Evolutionary conservation across 176 grass and related monocot species (phyloP), one percentile per base, ranked within the genome.

Genomic region (Eleusine coracana): DNA sequence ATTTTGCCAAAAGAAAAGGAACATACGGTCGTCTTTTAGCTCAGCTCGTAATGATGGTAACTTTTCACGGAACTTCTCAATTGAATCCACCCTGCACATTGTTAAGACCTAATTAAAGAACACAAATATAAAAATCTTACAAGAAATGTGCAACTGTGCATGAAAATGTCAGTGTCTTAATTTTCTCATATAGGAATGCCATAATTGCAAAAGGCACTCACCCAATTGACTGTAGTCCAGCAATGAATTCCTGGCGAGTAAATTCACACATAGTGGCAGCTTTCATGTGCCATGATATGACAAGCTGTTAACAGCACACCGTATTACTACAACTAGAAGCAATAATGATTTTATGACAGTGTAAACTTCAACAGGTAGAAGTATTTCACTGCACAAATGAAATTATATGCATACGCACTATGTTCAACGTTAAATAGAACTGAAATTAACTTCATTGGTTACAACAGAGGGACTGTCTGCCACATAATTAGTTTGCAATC

Each of bases 231-330:
- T 99, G 97, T 51, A 97, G 66, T 64, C 95, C 95, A 87, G 88
- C 81, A 84, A 92, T 77, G 75, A 97, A 97, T 85, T 97, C 95
- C 74, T 97, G 92, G 59, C 38, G 80, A 79, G 95, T 91, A 76
- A 99, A 99, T 87, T 99, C 97, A 90, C 97, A 99, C 97, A 99
- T 99, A 72, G 97, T 99, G 58, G 89, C 93, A 50, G 97, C 97
- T 91, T 96, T 99, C 97, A 99, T 99, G 86, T 99, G 97, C 97
- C 93, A 99, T 72, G 93, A 99, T 87, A 99, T 88, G 80, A 96
- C 97, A 92, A 99, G 92, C 97, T 99, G 90, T 80, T 85, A 66
- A 86, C 20, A 82, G 61, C 58, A 85, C 28, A 75, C 36, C 63
- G 37, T 38, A 55, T 10, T 70, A 61, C 25, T 61, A 82, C 69